Percentiles rank a stretch among this genome's conserved stretches.
phyloP scores from a whole-genome alignment of 441 rosid genomes.

The Eutrema salsugineum region DNA sequence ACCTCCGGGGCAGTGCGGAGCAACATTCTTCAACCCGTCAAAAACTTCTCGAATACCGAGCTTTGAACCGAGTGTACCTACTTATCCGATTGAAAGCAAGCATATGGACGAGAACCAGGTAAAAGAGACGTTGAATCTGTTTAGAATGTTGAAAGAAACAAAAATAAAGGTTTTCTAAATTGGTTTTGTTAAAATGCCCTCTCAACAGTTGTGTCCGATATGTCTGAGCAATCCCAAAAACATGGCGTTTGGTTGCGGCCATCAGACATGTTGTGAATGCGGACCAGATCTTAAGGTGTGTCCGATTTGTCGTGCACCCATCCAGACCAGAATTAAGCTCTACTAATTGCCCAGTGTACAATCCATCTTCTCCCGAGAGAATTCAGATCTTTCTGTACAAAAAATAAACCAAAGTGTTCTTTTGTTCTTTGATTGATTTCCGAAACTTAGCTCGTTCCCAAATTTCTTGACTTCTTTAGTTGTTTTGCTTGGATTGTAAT shows the following conservation, averaged over 20 bases:
- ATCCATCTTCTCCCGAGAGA: not conserved
- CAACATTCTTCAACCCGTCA: conserved; percentile 31
- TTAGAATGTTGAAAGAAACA: not conserved
- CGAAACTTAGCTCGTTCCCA: not conserved
- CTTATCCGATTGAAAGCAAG: conserved; percentile 36
- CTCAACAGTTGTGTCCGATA: conserved; percentile 59
- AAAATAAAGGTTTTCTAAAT: not conserved
- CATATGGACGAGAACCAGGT: conserved; percentile 55
- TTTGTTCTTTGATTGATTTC: conserved; percentile 28
- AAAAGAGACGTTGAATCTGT: not conserved
- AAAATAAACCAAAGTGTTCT: not conserved
- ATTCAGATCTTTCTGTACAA: not conserved
- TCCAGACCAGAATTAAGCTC: conserved; percentile 65
- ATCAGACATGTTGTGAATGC: conserved; percentile 77
- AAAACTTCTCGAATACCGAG: conserved; percentile 37
- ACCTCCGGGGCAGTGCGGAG: conserved; percentile 44
- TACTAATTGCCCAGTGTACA: conserved; percentile 20
- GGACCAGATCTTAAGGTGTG: conserved; percentile 51
- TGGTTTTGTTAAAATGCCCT: not conserved
- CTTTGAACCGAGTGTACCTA: conserved; percentile 41
- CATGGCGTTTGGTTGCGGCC: conserved; percentile 80
- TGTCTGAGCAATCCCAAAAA: conserved; percentile 52
- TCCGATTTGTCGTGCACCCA: conserved; percentile 59
- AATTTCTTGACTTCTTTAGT: not conserved
- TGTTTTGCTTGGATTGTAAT: conserved; percentile 14